Evolutionary conservation across 345 rosid genomes (phyloP), one percentile per base, ranked within the genome.

Genomic region (Salix arbutifolia): DNA sequence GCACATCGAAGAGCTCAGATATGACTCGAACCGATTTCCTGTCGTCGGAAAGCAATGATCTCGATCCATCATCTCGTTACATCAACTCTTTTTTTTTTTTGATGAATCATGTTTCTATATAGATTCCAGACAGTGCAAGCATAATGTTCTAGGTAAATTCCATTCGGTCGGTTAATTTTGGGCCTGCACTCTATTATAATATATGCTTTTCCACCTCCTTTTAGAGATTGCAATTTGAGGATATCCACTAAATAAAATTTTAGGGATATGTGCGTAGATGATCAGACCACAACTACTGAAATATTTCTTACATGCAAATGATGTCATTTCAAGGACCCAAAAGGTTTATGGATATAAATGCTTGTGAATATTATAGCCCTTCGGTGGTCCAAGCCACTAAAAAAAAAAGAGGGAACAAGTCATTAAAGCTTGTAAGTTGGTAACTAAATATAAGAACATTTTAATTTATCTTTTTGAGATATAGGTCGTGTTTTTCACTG

Each of bases 51-150:
- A 52, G 58, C 19, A 52, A 52, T 52, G 58, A 52, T 17, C 19
- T 52, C 21, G 3, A 19, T 18, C 58, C 19, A 18, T 21, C 58
- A 52, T 46, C 52, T 46, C 14, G 18, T 46, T 46, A 14, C 5
- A 46, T 52, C 58, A 52, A 52, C 58, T 52, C n/a, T 23, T 42
- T 42, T 16, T 16, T 28, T 33, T 33, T 33, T 0, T 4, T 33
- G 4, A 42, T 3, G 12, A 52, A 18, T 52, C n/a, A 50, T 48
- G 19, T 4, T 17, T 17, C 5, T 44, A 3, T 11, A 16, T 11
- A 16, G 11, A 69, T 69, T 53, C 72, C 50, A 69, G 72, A 69
- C 56, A 38, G 17, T 23, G 19, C 28, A 69, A 69, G 56, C 72
- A 40, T 9, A 5, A 11, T 69, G 26, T 25, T 13, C 72, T n/a